Conservation (phyloP, 495 filamentous ascomycete species). For the Penicillium lividum region DNA sequence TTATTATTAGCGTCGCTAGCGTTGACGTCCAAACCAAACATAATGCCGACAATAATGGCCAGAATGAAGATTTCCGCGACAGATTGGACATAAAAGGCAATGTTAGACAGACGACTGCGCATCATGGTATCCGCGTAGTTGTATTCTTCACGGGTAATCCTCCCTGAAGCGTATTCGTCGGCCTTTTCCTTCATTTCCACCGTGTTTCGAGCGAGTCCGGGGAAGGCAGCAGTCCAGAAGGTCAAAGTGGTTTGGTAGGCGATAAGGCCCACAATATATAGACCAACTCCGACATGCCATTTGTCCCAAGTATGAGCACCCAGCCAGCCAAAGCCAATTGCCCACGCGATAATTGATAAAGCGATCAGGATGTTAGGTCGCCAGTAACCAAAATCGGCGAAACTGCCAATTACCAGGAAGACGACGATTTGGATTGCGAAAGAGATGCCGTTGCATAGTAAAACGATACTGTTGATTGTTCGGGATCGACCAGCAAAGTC, state of each 20-base stretch:
- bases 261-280: constrained; percentile 65
- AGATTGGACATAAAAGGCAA: constrained; percentile 63
- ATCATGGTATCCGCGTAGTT: constrained; percentile 63
- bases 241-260: constrained; percentile 67
- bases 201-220: constrained; percentile 61
- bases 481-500: constrained; percentile 51
- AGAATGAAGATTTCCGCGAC: constrained; percentile 61
- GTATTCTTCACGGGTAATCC: constrained; percentile 58
- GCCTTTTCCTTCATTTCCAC: constrained; percentile 53
- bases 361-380: constrained; percentile 62
- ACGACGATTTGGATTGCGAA: constrained; percentile 64
- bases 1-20: constrained; percentile 60
- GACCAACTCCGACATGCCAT: constrained; percentile 56
- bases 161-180: constrained; percentile 50
- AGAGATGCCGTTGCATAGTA: constrained; percentile 62
- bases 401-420: constrained; percentile 61
- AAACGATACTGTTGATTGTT: constrained; percentile 61
- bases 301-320: constrained; percentile 57
- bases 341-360: constrained; percentile 58
- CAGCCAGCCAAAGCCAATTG: constrained; percentile 64
- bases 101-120: constrained; percentile 59
- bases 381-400: constrained; percentile 60
- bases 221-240: constrained; percentile 69
- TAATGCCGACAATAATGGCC: constrained; percentile 61
- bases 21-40: constrained; percentile 61